phyloP scores from a whole-genome alignment of 768 basidiomycete species.

The Flagelloscypha sp. region DNA sequence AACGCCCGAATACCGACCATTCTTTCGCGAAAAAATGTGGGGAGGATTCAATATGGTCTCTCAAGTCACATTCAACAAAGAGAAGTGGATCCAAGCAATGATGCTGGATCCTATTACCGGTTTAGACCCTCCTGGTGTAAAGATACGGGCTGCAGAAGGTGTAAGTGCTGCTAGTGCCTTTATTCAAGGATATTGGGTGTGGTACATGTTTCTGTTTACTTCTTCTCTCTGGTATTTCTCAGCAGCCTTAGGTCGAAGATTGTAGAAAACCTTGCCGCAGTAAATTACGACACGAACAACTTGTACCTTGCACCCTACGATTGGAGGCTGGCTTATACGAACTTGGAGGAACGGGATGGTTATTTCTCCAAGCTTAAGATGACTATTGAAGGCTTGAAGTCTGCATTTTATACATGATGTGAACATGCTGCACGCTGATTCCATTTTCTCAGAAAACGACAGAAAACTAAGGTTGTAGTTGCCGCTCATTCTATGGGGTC shows the following conservation, averaged over 20 bases:
- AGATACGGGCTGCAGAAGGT: constrained; percentile 88
- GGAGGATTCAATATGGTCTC: constrained; percentile 78
- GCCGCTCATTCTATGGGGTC: constrained; percentile 84
- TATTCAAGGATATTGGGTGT: constrained; percentile 92
- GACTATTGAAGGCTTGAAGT: constrained; percentile 76
- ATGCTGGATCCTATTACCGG: constrained; percentile 89
- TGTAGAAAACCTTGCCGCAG: constrained; percentile 87
- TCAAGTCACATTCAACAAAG: constrained; percentile 74
- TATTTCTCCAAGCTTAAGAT: constrained; percentile 81
- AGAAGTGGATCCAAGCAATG: constrained; percentile 85
- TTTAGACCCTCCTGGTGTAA: constrained; percentile 77
- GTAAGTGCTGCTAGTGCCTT: constrained; percentile 84
- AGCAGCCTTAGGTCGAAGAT: constrained; percentile 64
- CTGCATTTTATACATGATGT: constrained; percentile 13
- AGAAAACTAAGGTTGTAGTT: constrained; percentile 73
- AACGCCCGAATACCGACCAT: constrained; percentile 69
- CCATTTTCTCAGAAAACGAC: constrained; percentile 41
- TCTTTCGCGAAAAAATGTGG: constrained; percentile 88
- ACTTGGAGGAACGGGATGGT: constrained; percentile 85
- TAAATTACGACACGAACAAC: constrained; percentile 91
- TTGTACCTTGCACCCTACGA: constrained; percentile 81
- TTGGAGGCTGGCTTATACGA: constrained; percentile 83
- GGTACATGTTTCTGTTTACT: constrained; percentile 35
- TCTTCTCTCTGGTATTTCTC: background rate
- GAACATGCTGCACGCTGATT: background rate